Percentiles rank a stretch among this genome's conserved stretches.
Conservation (phyloP, 176 grass and related monocot species). For the Musa troglodytarum region DNA sequence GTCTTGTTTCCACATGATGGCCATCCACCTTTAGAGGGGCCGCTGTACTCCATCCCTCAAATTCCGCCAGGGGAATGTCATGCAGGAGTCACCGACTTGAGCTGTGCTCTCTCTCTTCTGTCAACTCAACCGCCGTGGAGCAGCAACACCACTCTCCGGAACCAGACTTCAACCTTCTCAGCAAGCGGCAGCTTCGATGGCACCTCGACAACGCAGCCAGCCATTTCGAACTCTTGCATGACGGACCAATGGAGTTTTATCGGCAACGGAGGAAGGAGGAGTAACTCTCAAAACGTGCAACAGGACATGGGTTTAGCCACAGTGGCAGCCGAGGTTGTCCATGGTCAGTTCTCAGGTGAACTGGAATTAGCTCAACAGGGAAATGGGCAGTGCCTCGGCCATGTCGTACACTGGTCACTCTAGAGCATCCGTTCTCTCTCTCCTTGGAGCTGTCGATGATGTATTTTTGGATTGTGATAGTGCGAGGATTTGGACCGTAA, state of each 20-base stretch:
- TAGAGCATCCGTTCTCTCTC: no score
- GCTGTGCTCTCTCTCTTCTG: constrained; percentile 99
- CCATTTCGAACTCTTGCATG: constrained; percentile 36
- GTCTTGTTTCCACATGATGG: constrained; percentile 30
- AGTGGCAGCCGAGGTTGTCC: constrained; percentile 4
- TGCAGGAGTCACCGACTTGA: constrained; percentile 63
- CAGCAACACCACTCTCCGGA: constrained; percentile 32
- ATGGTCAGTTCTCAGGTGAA: constrained; percentile 74
- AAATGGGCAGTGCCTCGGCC: constrained; percentile 25
- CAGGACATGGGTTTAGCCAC: constrained; percentile 36
- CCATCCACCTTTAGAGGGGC: constrained; percentile 26
- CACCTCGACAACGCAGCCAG: constrained; percentile 34
- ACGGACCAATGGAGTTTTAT: constrained; percentile 22
- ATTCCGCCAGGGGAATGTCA: constrained; percentile 45
- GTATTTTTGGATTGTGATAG: no score
- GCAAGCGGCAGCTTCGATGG: constrained; percentile 33
- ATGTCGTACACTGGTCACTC: not conserved
- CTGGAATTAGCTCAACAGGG: constrained; percentile 83
- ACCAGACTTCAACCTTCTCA: constrained; percentile 18
- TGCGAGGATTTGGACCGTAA: no score
- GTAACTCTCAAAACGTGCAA: constrained; percentile 28
- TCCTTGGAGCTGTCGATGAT: no score
- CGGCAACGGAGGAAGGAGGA: constrained; percentile 8
- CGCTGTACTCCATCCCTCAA: constrained; percentile 36
- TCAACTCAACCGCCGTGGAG: constrained; percentile 67